Percentiles rank a stretch among this genome's conserved stretches.
Evolutionary conservation across 768 basidiomycete species (phyloP).

Genomic region (Mycena haematopus): DNA sequence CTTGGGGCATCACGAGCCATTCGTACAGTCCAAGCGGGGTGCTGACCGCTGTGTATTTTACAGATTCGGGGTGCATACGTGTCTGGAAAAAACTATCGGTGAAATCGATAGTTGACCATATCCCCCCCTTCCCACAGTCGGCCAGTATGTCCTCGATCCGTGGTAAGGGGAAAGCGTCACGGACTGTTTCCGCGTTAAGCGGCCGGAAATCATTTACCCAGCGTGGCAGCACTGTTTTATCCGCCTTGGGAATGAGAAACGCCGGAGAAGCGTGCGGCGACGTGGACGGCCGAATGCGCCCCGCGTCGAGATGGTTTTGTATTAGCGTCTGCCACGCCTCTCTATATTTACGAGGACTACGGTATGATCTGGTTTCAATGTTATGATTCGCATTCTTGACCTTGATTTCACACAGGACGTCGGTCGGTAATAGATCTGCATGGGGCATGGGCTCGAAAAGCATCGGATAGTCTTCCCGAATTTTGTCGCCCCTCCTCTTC

Average conservation of each 20-base stretch:
- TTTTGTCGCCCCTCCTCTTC: neutral
- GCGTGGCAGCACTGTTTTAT: conserved; percentile 11
- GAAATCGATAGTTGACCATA: conserved; percentile 44
- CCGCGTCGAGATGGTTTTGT: conserved; percentile 39
- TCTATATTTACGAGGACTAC: no score
- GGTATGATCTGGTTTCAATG: no score
- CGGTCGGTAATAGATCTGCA: conserved; percentile 20
- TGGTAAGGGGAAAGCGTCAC: conserved; percentile 34
- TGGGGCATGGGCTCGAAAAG: conserved; percentile 28
- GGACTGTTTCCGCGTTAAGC: conserved; percentile 27
- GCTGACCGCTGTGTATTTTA: conserved; percentile 39
- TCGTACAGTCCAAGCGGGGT: conserved; percentile 41
- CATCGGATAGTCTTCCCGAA: neutral
- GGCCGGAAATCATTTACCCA: conserved; percentile 33
- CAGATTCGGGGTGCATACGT: conserved; percentile 34
- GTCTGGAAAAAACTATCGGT: conserved; percentile 47
- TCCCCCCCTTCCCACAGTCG: conserved; percentile 41
- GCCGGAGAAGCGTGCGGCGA: conserved; percentile 38
- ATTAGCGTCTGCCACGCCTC: conserved; percentile 39
- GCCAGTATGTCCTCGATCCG: no score
- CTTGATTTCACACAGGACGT: conserved; percentile 29
- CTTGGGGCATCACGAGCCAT: no score
- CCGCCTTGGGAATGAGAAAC: conserved; percentile 36
- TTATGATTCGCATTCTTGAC: no score
- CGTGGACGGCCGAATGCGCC: conserved; percentile 36